Percentiles rank a stretch among this genome's conserved stretches.
phyloP scores from a whole-genome alignment of 805 yeast genomes.

The Saccharomycopsis babjevae region DNA sequence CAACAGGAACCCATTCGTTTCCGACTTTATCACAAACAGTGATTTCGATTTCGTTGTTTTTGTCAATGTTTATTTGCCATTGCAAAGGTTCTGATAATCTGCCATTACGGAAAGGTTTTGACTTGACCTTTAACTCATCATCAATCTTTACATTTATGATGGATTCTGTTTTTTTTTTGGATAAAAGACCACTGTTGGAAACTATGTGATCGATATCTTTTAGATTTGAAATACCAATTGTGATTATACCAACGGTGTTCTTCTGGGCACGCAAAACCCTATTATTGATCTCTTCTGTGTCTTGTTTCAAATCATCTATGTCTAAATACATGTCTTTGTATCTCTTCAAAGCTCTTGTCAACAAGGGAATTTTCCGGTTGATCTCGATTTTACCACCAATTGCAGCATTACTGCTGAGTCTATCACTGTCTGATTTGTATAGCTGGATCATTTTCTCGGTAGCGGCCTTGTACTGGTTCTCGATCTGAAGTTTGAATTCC shows the following conservation, averaged over 20 bases:
- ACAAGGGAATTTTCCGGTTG: slow-evolving; percentile 71
- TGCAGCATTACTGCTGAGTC: slow-evolving; percentile 75
- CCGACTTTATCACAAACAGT: slow-evolving; percentile 75
- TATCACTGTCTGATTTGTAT: slow-evolving; percentile 87
- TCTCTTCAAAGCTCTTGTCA: slow-evolving; percentile 74
- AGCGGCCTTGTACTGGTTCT: slow-evolving; percentile 86
- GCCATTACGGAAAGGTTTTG: slow-evolving; percentile 66
- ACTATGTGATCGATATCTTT: slow-evolving; percentile 83
- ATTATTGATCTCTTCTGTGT: slow-evolving; percentile 54
- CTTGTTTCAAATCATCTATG: slow-evolving; percentile 49
- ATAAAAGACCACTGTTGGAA: slow-evolving; percentile 43
- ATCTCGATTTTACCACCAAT: slow-evolving; percentile 80
- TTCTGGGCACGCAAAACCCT: slow-evolving; percentile 75
- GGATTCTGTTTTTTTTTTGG: slow-evolving; percentile 71
- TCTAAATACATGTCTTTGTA: slow-evolving; percentile 83
- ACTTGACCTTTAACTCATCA: slow-evolving; percentile 72
- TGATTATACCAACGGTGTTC: slow-evolving; percentile 60
- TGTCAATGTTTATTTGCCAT: slow-evolving; percentile 70
- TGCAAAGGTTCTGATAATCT: slow-evolving; percentile 62
- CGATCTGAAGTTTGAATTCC: slow-evolving; percentile 89
- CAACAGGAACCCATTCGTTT: slow-evolving; percentile 69
- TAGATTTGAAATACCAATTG: slow-evolving; percentile 62
- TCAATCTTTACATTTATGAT: slow-evolving; percentile 73
- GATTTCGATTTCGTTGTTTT: slow-evolving; percentile 86
- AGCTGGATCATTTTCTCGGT: slow-evolving; percentile 80